phyloP scores from a whole-genome alignment of 129 eudicot genomes.

The sunflower (Helianthus annuus) region DNA sequence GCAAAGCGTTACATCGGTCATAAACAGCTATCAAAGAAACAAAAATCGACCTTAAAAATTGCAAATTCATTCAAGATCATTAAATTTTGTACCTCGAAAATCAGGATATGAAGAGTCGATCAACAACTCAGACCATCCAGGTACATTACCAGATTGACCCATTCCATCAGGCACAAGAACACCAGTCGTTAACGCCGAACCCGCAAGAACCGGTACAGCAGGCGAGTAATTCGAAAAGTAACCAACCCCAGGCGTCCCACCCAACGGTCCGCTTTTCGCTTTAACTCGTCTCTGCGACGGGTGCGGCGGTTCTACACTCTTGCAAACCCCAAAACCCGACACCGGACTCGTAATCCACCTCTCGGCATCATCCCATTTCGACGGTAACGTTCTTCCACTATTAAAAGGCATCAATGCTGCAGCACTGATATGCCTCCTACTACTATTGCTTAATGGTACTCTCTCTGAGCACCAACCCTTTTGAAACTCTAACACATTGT shows the following conservation, averaged over 20 bases:
- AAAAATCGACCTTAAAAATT: neutral
- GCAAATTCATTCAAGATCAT: neutral
- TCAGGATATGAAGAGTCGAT: constrained; percentile 54
- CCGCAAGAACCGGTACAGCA: constrained; percentile 40
- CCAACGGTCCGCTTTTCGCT: constrained; percentile 91
- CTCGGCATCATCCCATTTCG: constrained; percentile 99
- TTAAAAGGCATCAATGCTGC: constrained; percentile 93
- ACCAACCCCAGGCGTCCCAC: constrained; percentile 57
- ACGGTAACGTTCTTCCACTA: constrained; percentile 85
- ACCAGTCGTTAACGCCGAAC: constrained; percentile 73
- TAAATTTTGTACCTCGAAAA: constrained; percentile 54
- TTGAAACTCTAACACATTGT: constrained; percentile 34
- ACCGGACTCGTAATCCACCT: constrained; percentile 97
- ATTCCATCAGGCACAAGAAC: constrained; percentile 53
- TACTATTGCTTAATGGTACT: constrained; percentile 55
- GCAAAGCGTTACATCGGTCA: constrained; percentile 1
- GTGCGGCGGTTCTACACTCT: constrained; percentile 30
- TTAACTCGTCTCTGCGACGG: constrained; percentile 64
- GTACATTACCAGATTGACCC: constrained; percentile 30
- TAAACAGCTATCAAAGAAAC: constrained; percentile 18
- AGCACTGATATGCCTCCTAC: constrained; percentile 68
- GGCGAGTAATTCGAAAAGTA: constrained; percentile 60
- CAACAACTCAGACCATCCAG: constrained; percentile 50
- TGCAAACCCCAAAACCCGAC: constrained; percentile 55
- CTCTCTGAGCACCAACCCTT: constrained; percentile 91